Base-by-base conservation (phyloP, 306 rosid genomes). In the Citrullus amarus region DNA sequence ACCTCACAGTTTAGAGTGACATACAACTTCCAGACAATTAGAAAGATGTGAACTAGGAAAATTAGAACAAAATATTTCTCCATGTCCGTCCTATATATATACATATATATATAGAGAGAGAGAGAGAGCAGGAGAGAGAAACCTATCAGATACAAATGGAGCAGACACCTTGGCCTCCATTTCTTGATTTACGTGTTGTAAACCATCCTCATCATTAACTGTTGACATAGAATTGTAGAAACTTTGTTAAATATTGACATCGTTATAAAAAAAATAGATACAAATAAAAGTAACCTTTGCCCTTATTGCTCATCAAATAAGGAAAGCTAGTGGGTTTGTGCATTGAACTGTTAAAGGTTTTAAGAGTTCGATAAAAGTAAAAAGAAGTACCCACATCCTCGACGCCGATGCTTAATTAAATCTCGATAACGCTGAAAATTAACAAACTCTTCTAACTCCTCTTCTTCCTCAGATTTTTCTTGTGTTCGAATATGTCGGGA, bases 341-440 rank as follows among this genome's bases (percentile, higher is more conserved):
- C 71, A 73, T 76, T 62, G 63, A 76, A 84, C 80, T 71, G 76
- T 69, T 86, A 78, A 55, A 55, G 85, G 83, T 78, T 83, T 83
- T 81, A 86, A 84, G 80, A 79, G 85, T 57, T 79, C 72, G 81
- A 82, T 80, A 76, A 76, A 88, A 84, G 86, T 81, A 51, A 87
- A 92, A 70, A 80, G 74, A 95, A 91, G 97, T 95, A 95, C 99
- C 97, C 96, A 92, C 98, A 95, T 95, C 99, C 99, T 95, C 99
- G 93, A 86, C 95, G 97, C 77, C 89, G 98, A 91, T 92, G 98
- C 97, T 92, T 95, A 91, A 95, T 82, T 90, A 95, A 95, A 92
- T 95, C 99, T 95, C 97, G 97, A 86, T 91, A 95, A 89, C 99
- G 97, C 97, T 95, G 96, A 95, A 95, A 95, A 90, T 92, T 95